A percentile compares a stretch with the other conserved stretches of the same genome.
These are phyloP conservation scores for Penicillium coprophilum DNA, from an alignment of 495 filamentous ascomycete species.

Conservation along the genomic window DNA sequence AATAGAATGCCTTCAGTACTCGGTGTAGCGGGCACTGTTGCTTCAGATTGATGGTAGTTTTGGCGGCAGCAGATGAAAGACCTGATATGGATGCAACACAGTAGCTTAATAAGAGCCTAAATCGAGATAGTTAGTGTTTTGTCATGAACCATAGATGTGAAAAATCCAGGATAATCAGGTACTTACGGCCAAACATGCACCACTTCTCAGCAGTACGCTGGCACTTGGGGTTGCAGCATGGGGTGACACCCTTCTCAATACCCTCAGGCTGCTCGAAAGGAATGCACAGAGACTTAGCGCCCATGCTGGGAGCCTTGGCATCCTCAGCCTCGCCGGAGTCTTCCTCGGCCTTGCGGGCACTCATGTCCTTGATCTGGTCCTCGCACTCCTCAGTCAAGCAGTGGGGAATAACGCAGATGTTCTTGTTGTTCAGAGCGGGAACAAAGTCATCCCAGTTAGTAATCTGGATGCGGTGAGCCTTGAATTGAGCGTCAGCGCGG, in stretches of 20 bases:
- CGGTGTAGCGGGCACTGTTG: background rate
- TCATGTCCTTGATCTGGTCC: constrained; percentile 89
- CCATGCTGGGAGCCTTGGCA: constrained; percentile 85
- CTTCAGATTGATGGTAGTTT: background rate
- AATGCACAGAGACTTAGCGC: constrained; percentile 96
- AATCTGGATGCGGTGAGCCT: constrained; percentile 73
- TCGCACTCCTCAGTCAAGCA: constrained; percentile 83
- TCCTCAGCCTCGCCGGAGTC: constrained; percentile 68
- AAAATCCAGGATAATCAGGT: background rate
- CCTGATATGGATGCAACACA: background rate
- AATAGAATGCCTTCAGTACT: background rate
- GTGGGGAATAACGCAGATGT: constrained; percentile 83
- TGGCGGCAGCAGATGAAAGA: background rate
- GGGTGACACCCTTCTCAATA: constrained; percentile 73
- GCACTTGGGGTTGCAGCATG: constrained; percentile 88
- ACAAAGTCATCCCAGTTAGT: constrained; percentile 88
- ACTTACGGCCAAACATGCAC: constrained; percentile 77
- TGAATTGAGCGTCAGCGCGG: constrained; percentile 74
- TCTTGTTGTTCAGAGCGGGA: constrained; percentile 85
- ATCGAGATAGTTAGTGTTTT: constrained; percentile 9
- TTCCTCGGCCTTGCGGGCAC: constrained; percentile 67
- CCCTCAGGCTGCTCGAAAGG: constrained; percentile 93
- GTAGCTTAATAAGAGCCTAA: constrained; percentile 27
- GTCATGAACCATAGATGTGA: background rate
- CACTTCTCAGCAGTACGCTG: constrained; percentile 68